Conservation (phyloP, 179 eudicot species). For the Spergularia azorica region DNA sequence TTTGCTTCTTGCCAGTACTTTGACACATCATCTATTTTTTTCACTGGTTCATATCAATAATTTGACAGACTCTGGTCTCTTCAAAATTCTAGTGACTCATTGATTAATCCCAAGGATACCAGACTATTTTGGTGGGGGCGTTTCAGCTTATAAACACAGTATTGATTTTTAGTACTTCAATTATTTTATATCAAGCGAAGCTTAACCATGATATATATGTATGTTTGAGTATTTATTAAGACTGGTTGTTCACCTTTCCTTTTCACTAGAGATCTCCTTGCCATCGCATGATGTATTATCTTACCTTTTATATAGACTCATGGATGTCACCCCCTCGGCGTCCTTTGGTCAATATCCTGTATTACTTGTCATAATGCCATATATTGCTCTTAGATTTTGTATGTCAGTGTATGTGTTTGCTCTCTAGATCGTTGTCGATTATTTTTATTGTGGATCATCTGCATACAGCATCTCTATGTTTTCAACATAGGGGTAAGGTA, state of each 20-base stretch:
- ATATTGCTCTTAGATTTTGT: not conserved
- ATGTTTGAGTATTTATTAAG: not conserved
- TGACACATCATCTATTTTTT: not conserved
- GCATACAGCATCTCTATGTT: too few relatives aligned
- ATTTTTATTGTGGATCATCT: too few relatives aligned
- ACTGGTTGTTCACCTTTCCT: not conserved
- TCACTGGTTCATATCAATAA: constrained; percentile 10
- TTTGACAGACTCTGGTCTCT: not conserved
- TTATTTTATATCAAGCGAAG: not conserved
- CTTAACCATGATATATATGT: not conserved
- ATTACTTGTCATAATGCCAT: too few relatives aligned
- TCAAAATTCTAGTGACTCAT: not conserved
- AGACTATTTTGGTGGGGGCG: not conserved
- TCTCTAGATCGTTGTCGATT: too few relatives aligned
- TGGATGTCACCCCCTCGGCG: too few relatives aligned
- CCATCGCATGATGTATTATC: not conserved
- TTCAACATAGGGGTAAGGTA: too few relatives aligned
- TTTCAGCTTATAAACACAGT: not conserved
- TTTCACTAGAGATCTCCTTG: not conserved
- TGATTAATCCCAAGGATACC: not conserved
- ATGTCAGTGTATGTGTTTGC: not conserved
- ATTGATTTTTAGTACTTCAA: not conserved
- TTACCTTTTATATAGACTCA: not conserved
- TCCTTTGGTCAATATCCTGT: too few relatives aligned
- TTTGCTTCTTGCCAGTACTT: not conserved